Percentiles rank a stretch among this genome's conserved stretches.
phyloP scores from a whole-genome alignment of 352 stramenopile genomes.

The Pythium plurisporium region DNA sequence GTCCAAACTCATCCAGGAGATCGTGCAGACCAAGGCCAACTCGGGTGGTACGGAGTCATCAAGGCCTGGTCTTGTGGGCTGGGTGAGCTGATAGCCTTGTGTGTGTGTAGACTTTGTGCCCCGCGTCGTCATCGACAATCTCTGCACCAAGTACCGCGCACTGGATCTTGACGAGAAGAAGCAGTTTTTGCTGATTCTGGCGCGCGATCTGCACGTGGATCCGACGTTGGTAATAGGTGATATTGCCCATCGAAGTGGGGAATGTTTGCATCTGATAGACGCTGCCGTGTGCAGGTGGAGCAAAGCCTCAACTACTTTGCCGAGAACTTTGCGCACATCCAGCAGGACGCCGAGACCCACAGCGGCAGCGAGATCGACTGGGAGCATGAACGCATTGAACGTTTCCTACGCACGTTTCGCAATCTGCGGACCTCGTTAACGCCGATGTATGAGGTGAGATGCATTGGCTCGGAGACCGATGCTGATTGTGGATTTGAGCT shows the following conservation, averaged over 20 bases:
- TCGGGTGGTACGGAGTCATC: constrained; percentile 51
- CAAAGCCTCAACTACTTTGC: constrained; percentile 53
- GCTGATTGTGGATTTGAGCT: no score
- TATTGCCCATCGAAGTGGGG: not conserved
- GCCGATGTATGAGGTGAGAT: constrained; percentile 58
- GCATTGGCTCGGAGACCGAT: no score
- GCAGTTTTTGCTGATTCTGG: constrained; percentile 73
- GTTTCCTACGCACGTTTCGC: constrained; percentile 69
- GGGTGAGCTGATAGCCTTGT: no score
- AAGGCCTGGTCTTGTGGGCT: no score
- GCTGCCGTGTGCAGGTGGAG: constrained; percentile 26
- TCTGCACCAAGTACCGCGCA: constrained; percentile 56
- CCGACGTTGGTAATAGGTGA: constrained; percentile 28
- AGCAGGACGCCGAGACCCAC: constrained; percentile 23
- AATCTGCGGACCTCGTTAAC: constrained; percentile 51
- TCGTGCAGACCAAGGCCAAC: constrained; percentile 64
- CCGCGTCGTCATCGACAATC: constrained; percentile 57
- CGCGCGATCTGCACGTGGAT: constrained; percentile 70
- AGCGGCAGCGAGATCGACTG: constrained; percentile 43
- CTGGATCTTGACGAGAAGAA: constrained; percentile 80
- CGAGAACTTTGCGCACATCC: constrained; percentile 47
- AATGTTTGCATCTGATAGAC: not conserved
- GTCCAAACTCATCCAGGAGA: constrained; percentile 63
- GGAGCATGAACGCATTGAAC: constrained; percentile 67
- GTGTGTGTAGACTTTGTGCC: constrained; percentile 84